Evolutionary conservation across 768 basidiomycete genomes (phyloP), one percentile per base, ranked within the genome.

Genomic region (Mycena latifolia): DNA sequence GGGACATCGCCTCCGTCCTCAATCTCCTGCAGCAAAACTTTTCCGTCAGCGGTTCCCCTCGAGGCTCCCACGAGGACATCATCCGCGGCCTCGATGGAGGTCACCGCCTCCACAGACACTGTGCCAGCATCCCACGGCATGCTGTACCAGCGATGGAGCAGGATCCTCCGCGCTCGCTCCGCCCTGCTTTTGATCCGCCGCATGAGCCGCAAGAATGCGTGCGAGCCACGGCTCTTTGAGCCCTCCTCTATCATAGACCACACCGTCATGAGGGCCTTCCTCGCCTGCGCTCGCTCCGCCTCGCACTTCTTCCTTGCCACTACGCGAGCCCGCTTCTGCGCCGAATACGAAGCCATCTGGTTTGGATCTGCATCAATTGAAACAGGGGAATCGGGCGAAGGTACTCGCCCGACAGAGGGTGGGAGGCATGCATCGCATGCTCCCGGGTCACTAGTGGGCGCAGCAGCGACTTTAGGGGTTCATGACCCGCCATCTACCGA

Each of bases 361-460:
- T 10, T 18, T n/a, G 29, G 22, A 9, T 45, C 22, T 57, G 43
- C 43, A n/a, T 57, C 43, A 57, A 57, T 43, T 22, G 55, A 33
- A 47, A 45, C 20, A 31, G 43, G 55, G 17, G 20, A 31, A 20
- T 39, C 17, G 15, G 55, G 45, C 15, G 7, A 28, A 56, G 22
- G 45, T 22, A 57, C 55, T 28, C 24, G 55, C 56, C 46, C 31
- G 46, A 14, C 22, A 29, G 29, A 11, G 27, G 31, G 46, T 47
- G 56, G 45, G 56, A 58, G 45, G 15, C 56, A 39, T 48, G 56
- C 22, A 48, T 14, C 20, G 25, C 56, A 58, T 39, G 55, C 56
- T 48, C 45, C 56, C 56, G 56, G 56, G 56, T 29, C 56, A 58
- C 56, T 58, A 58, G 45, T 46, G 17, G 9, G 45, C 56, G 56